Percentiles rank a stretch among this genome's conserved stretches.
Evolutionary conservation across 129 eudicot species (phyloP).

Genomic region (Heracleum sosnowskyi): DNA sequence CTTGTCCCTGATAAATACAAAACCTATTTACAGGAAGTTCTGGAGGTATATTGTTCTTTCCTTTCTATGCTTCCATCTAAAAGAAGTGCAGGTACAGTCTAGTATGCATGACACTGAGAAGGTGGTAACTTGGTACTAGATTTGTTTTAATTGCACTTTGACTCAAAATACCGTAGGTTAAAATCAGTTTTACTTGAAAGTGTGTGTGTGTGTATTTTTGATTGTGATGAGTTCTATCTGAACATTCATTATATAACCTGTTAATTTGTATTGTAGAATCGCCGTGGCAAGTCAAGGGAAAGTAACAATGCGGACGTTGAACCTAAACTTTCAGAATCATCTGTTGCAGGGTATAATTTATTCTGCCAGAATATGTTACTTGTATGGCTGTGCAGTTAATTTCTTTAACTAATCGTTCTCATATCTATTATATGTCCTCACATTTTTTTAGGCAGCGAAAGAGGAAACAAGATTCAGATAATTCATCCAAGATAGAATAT

Average conservation of each 20-base stretch:
- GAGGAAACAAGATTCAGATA: conserved; percentile 27
- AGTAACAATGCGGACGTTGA: conserved; percentile 26
- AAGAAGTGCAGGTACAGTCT: neutral
- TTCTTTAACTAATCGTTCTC: conserved; percentile 1
- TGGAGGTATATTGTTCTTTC: conserved; percentile 39
- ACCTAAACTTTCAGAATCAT: conserved; percentile 29
- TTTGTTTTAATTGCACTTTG: neutral
- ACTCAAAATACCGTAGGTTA: neutral
- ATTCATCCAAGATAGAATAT: conserved; percentile 28
- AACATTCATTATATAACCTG: neutral
- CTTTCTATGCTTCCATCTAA: neutral
- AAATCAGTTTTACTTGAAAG: neutral
- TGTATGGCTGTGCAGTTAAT: neutral
- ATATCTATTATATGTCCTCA: neutral
- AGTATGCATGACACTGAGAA: neutral
- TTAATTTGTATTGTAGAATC: conserved; percentile 52
- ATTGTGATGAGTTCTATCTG: neutral
- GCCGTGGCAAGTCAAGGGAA: conserved; percentile 68
- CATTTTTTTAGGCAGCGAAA: conserved; percentile 42
- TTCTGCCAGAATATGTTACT: neutral
- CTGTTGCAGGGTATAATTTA: conserved; percentile 34
- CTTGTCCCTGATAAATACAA: conserved; percentile 57
- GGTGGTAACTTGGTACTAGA: neutral
- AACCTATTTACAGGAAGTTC: conserved; percentile 49
- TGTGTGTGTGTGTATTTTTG: neutral